Evolutionary conservation across 2,329 filamentous ascomycete genomes (phyloP), one percentile per base, ranked within the genome.

Genomic region (Aspergillus aculeatus): DNA sequence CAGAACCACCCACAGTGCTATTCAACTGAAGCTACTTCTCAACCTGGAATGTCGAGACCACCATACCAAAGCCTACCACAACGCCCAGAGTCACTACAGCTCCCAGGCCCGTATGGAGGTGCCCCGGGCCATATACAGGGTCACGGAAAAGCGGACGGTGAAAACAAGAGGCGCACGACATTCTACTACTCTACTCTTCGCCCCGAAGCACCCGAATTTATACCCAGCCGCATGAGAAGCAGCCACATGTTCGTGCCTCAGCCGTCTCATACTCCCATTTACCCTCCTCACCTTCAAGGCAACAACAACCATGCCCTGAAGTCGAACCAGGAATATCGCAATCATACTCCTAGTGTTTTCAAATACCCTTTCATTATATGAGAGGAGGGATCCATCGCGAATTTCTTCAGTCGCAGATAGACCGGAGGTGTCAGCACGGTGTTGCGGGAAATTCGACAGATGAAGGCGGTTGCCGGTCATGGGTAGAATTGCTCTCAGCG

Each of bases 161-260:
- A 29, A 44, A 44, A 23, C 24, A 57, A 35, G 53, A 50, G n/a
- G 32, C 50, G 29, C 19, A 7, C 14, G 51, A 57, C 21, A 12
- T 47, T 5, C 26, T 19, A 32, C 29, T 19, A 50, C 26, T 59
- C 50, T 21, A 52, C 59, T 44, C 64, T 68, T 59, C 66, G 67
- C 26, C 64, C 53, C 6, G 66, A 69, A 47, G 67, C 67, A 12
- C 67, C 67, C 2, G 66, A 63, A 35, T 69, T 69, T 47, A 49
- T 68, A 51, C 67, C 38, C 31, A 16, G 21, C 24, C 19, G 32
- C 54, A 60, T 35, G 7, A 38, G 24, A 60, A 50, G 53, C 47
- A 58, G n/a, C 29, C 54, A 35, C 11, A 10, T 35, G 32, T 16
- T 35, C 12, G 38, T 16, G 5, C 38, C 16, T 9, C 38, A 19